Base-by-base conservation (phyloP, 2,329 filamentous ascomycete species). In the Epichloe hybrida region DNA sequence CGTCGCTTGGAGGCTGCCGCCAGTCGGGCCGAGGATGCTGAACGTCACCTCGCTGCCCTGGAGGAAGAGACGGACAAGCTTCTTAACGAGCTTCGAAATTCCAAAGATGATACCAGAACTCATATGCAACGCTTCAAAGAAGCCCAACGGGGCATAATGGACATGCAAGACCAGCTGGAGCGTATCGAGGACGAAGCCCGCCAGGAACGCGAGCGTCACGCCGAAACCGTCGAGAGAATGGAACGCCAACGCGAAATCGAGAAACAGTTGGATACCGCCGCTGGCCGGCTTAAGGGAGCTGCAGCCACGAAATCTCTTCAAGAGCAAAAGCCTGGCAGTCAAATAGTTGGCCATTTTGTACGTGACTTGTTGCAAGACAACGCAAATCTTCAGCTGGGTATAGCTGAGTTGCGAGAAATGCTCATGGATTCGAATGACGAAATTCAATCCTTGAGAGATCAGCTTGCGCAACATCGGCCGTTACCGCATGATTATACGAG, bases 301-400 rank as follows among this genome's bases (percentile, higher is more conserved):
- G 88, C 88, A 3, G 87, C 84, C 0, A 75, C 77, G 31, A 84
- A 81, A 57, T 80, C 81, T 3, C 69, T 86, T 40, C 75, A 75
- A 3, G 74, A 76, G 3, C 74, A 77, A 34, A 77, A 78, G 57
- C 72, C 70, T 51, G 75, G 79, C 9, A 80, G 74, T 54, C 82
- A 74, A 52, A 88, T 95, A 37, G 88, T 97, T n/a, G 90, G 88
- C 20, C 88, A 94, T 62, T 97, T 98, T 59, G 93, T 98, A 51
- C 88, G 90, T 58, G 93, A 97, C 64, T 86, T 98, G 51, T 73
- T 98, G 17, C 84, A 95, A 61, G 93, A 98, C 65, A 98, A 98
- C 62, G 88, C 90, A 9, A 95, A 88, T 58, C 72, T 98, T 43
- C 93, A 98, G 65, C 77, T 93, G 55, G 89, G 89, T 15, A 94